Base-by-base conservation (phyloP, 2,329 filamentous ascomycete species). In the Ophiocordyceps polyrhachis-furcata region DNA sequence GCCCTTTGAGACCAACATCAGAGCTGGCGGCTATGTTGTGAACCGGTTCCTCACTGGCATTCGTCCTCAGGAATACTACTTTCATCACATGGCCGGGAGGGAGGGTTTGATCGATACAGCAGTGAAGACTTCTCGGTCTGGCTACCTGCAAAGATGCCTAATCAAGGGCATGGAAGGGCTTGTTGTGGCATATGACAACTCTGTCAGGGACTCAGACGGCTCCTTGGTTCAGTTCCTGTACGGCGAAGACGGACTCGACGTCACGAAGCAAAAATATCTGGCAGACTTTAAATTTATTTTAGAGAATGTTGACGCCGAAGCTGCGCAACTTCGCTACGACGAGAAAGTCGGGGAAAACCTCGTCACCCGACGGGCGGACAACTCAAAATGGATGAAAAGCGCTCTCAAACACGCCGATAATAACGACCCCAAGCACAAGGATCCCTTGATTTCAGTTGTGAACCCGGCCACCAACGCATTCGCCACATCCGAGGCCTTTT, bases 111-210 rank as follows among this genome's bases (percentile, higher is more conserved):
- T 98, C 58, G 91, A 98, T 73, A 98, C 91, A 19, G 91, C 91
- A 50, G 91, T 98, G 61, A 98, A 98, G 67, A 98, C 91, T 1
- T 93, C 89, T 11, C 81, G 91, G 57, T 96, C 91, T 25, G 93
- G 91, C 48, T 98, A 98, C 58, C 70, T 98, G 44, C 91, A 98
- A 60, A 75, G 93, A 58, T 98, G 91, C 71, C 73, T 98, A 49
- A 93, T 98, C 67, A 98, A 98, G 67, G 91, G 91, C 49, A 93
- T 98, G 83, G 91, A 98, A 62, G 91, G 91, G 4, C 70, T 96
- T 40, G 82, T 79, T 54, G 87, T 93, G 2, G 79, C 88, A 49
- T 96, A 98, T 59, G 91, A 98, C 56, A 88, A 81, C 9, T 93
- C 88, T 1, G 91, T 98, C 15, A 79, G 91, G 50, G 89, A 98